Base-by-base conservation (phyloP, 768 basidiomycete genomes). In the Mycena galericulata region DNA sequence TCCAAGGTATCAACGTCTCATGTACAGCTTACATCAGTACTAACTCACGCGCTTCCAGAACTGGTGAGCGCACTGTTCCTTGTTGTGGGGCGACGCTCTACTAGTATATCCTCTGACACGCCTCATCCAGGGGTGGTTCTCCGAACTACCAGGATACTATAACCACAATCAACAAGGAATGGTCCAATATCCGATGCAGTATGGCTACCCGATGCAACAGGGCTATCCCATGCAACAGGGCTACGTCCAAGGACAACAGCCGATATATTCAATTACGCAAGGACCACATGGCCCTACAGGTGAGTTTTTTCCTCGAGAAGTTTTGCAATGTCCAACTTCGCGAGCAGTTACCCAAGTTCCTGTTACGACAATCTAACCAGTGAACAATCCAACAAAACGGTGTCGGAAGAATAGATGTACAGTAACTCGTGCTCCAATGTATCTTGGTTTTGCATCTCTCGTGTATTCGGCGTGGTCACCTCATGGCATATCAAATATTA, bases 81-180 rank as follows among this genome's bases (percentile, higher is more conserved):
- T n/a, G n/a, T n/a, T n/a, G n/a, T n/a, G n/a, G n/a, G n/a, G n/a
- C n/a, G n/a, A n/a, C n/a, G n/a, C n/a, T n/a, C n/a, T n/a, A n/a
- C n/a, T n/a, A n/a, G n/a, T n/a, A n/a, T n/a, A n/a, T n/a, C n/a
- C n/a, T n/a, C n/a, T n/a, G n/a, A n/a, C n/a, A n/a, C n/a, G n/a
- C n/a, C n/a, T n/a, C n/a, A n/a, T n/a, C n/a, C n/a, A n/a, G n/a
- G 90, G 90, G 2, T 94, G 93, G 93, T 94, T 90, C 73, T 88
- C 88, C 51, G 89, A 94, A 81, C 81, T 82, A 71, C 91, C 91
- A 26, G 90, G 90, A 41, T 90, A 88, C 74, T 87, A 86, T 64
- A 85, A 86, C 56, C 81, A 81, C 2, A 74, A 75, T 34, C 78
- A 75, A 49, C 73, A 71, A 46, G 64, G 66, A 24, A 74, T 77